Percentiles rank a stretch among this genome's conserved stretches.
phyloP scores from a whole-genome alignment of 108 stramenopile genomes.

The Stephanodiscus triporus region DNA sequence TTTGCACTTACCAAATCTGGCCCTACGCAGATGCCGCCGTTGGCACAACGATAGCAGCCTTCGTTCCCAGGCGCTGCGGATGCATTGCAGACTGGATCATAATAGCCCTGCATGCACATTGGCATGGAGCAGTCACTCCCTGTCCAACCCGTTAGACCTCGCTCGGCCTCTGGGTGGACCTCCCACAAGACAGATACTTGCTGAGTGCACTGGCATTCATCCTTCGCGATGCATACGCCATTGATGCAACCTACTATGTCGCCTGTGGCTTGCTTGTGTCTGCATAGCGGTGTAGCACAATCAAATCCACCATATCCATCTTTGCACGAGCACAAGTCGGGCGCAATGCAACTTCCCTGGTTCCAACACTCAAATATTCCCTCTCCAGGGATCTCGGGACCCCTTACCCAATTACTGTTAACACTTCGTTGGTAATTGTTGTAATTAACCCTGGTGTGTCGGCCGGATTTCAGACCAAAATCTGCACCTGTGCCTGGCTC shows the following conservation, averaged over 20 bases:
- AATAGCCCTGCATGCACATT: slow-evolving; percentile 83
- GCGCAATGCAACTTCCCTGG: slow-evolving; percentile 70
- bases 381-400: slow-evolving; percentile 61
- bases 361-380: slow-evolving; percentile 79
- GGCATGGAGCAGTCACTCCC: slow-evolving; percentile 85
- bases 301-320: slow-evolving; percentile 84
- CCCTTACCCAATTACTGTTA: slow-evolving; percentile 52
- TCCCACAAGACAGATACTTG: slow-evolving; percentile 53
- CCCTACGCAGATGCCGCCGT: slow-evolving; percentile 81
- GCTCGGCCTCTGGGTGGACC: slow-evolving; percentile 56
- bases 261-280: slow-evolving; percentile 66
- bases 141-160: slow-evolving; percentile 78
- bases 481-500: slow-evolving; percentile 40
- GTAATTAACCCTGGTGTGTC: slow-evolving; percentile 74
- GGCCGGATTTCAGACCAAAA: slow-evolving; percentile 44
- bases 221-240: slow-evolving; percentile 72
- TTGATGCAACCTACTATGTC: slow-evolving; percentile 65
- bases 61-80: slow-evolving; percentile 70
- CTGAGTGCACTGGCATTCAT: slow-evolving; percentile 72
- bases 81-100: slow-evolving; percentile 73
- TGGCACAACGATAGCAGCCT: slow-evolving; percentile 87
- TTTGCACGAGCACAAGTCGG: slow-evolving; percentile 78
- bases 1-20: slow-evolving; percentile 59
- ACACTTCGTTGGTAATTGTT: slow-evolving; percentile 63
- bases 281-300: slow-evolving; percentile 76